Base-by-base conservation (phyloP, 2,329 filamentous ascomycete species). In the Trichoderma endophyticum region DNA sequence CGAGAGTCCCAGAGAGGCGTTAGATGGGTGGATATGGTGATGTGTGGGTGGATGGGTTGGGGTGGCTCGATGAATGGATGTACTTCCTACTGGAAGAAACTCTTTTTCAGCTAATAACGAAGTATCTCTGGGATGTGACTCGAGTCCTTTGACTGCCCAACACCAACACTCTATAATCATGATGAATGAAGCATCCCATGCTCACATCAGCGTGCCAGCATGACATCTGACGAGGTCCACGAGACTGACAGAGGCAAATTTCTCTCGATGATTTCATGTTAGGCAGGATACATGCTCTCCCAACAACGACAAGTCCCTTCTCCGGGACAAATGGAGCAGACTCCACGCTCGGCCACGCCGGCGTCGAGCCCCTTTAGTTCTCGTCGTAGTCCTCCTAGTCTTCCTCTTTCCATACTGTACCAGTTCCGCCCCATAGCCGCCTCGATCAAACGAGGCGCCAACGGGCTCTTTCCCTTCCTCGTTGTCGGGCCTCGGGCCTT, bases 401-500 rank as follows among this genome's bases (percentile, higher is more conserved):
- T 9, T 34, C 26, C 3, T 61, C 14, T 28, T 26, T 30, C 54
- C 24, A 14, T 43, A 26, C 5, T 48, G 57, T 60, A 18, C 57
- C 30, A n/a, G 57, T 60, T 21, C 18, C n/a, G 7, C n/a, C 28
- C 21, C 39, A 6, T 68, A 12, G 63, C 12, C 48, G 12, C 15
- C 39, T 43, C 26, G 12, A 14, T 61, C 30, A 28, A 69, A 69
- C 56, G 66, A 51, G 66, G 66, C 66, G 67, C 24, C 57, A 51
- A 18, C 67, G n/a, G 67, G 24, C 43, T 48, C 28, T 30, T 62
- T 43, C 28, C 14, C 26, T 34, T 39, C 39, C 67, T 54, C 51
- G 61, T 39, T 70, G n/a, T 54, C 67, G 57, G 67, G 67, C n/a
- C 39, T 62, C 67, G 67, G 67, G 67, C 67, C 67, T 62, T 70